Evolutionary conservation across 306 rosid species (phyloP).

Genomic region (Benincasa hispida): DNA sequence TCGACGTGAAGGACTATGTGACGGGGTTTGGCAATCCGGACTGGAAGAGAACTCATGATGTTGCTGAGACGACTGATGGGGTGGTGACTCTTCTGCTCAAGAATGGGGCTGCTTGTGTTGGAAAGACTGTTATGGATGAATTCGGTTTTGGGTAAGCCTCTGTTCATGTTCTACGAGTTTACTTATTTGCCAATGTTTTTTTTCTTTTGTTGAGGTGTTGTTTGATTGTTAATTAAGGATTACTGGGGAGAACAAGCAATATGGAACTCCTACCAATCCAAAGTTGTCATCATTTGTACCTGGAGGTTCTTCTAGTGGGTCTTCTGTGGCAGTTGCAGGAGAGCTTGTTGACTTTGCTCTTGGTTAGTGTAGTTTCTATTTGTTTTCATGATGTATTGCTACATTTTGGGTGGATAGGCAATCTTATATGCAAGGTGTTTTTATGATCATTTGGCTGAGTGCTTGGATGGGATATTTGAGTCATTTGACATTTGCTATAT

Average conservation of each 20-base stretch:
- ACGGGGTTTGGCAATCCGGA: constrained; percentile 70
- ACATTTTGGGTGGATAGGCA: not conserved
- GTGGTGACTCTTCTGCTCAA: constrained; percentile 40
- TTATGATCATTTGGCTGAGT: not conserved
- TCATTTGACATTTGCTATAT: not conserved
- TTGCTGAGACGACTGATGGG: constrained; percentile 39
- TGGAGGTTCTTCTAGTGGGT: constrained; percentile 67
- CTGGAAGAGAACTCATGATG: constrained; percentile 53
- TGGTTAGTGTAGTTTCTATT: constrained; percentile 23
- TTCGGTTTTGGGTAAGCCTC: constrained; percentile 44
- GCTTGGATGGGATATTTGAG: not conserved
- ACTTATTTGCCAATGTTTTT: not conserved
- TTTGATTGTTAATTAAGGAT: constrained; percentile 24
- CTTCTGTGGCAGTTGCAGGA: constrained; percentile 73
- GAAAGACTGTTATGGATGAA: constrained; percentile 68
- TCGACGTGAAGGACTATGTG: constrained; percentile 53
- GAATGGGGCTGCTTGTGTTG: constrained; percentile 55
- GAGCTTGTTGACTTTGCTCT: constrained; percentile 58
- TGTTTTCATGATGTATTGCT: not conserved
- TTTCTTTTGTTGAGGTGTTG: not conserved
- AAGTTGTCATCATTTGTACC: constrained; percentile 32
- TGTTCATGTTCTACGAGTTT: not conserved
- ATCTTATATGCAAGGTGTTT: not conserved
- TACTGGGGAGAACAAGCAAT: constrained; percentile 53
- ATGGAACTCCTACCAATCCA: constrained; percentile 66